Conservation (phyloP, 2,329 filamentous ascomycete species). For the Pseudogymnoascus sp. region DNA sequence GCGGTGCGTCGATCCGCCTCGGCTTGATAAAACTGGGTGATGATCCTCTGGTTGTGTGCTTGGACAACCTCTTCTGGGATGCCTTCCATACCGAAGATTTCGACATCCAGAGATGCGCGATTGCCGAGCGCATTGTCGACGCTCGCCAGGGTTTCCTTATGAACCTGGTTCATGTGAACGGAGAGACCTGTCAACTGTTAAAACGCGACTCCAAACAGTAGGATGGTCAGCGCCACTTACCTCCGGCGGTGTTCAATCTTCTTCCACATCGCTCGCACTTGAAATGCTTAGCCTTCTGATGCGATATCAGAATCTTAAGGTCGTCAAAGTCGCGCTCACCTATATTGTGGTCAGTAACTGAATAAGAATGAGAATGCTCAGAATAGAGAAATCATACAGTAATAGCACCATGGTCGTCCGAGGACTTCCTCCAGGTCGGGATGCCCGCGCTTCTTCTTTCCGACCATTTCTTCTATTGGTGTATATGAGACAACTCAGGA, state of each 20-base stretch:
- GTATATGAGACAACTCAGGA: neutral
- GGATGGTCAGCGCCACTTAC: constrained; percentile 40
- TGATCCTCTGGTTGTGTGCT: constrained; percentile 78
- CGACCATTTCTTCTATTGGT: constrained; percentile 45
- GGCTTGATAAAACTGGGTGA: constrained; percentile 75
- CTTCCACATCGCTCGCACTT: constrained; percentile 89
- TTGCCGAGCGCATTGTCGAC: constrained; percentile 92
- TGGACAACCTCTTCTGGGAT: constrained; percentile 79
- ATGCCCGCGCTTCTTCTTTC: constrained; percentile 83
- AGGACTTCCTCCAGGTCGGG: constrained; percentile 85
- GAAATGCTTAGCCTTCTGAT: constrained; percentile 99
- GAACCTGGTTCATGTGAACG: constrained; percentile 97
- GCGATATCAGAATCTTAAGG: constrained; percentile 88
- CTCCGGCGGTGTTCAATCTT: constrained; percentile 87
- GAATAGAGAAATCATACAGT: constrained; percentile 50
- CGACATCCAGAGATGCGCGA: constrained; percentile 75
- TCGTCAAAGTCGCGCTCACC: constrained; percentile 96
- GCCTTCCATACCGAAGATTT: constrained; percentile 98
- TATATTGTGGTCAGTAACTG: constrained; percentile 27
- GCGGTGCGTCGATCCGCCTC: constrained; percentile 73
- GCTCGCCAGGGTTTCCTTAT: constrained; percentile 80
- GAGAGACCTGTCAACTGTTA: constrained; percentile 54
- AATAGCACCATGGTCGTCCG: constrained; percentile 90
- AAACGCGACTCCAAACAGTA: neutral
- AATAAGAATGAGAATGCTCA: constrained; percentile 4